Evolutionary conservation across 495 filamentous ascomycete genomes (phyloP).

Genomic region (Trypethelium eluteriae): DNA sequence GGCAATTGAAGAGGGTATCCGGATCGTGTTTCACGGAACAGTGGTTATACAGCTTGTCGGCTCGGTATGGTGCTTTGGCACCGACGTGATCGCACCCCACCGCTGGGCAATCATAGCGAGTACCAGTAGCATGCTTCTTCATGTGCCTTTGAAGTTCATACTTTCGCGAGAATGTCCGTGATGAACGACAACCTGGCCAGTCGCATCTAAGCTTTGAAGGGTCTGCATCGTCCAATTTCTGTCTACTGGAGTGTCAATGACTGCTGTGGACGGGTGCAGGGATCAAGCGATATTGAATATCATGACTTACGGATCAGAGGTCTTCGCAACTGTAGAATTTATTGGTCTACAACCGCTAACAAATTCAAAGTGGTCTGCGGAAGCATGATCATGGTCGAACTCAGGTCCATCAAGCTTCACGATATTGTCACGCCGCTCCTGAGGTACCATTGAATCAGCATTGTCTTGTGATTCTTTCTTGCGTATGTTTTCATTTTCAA

Average conservation of each 20-base stretch:
- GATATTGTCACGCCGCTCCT: neutral
- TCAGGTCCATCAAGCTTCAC: neutral
- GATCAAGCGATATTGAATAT: neutral
- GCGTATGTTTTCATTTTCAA: neutral
- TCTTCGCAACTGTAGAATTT: neutral
- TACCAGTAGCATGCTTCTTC: neutral
- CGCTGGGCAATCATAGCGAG: neutral
- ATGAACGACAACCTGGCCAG: constrained; percentile 2
- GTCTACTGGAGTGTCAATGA: neutral
- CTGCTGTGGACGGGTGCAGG: neutral
- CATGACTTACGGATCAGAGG: neutral
- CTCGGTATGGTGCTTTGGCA: neutral
- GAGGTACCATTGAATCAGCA: neutral
- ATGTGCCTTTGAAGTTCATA: constrained; percentile 12
- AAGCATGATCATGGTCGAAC: neutral
- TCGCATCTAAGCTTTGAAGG: neutral
- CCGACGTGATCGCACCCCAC: neutral
- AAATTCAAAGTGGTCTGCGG: neutral
- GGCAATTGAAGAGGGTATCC: constrained; percentile 4
- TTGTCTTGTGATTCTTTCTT: neutral
- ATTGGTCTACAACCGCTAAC: neutral
- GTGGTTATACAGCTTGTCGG: constrained; percentile 8
- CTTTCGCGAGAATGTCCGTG: constrained; percentile 11
- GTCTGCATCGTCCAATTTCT: neutral
- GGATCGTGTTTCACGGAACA: constrained; percentile 6